Evolutionary conservation across 805 yeast species (phyloP), one percentile per base, ranked within the genome.

Genomic region (Zygosaccharomyces kombuchaensis): DNA sequence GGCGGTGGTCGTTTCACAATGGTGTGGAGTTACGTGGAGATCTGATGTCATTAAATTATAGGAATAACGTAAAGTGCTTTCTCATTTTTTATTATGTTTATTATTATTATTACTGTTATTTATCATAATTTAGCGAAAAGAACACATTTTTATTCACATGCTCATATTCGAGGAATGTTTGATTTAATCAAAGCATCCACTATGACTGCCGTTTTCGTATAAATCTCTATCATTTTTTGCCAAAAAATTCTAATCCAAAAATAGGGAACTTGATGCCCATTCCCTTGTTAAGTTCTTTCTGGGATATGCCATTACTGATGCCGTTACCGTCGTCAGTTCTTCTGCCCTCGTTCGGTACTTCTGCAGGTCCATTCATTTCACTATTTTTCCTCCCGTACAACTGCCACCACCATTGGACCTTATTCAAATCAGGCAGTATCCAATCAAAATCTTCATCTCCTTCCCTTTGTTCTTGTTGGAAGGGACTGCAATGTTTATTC

Each of bases 331-430:
- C 34, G 29, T 9, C 34, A 19, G 7, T 17, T 12, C 37, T 31
- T 19, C 30, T 17, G 16, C 40, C 43, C 9, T 38, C 27, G 10
- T 38, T 31, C 6, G 25, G 9, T 8, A 32, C 21, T 14, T 38
- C 27, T 4, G 19, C 27, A 9, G 42, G 32, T 2, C 40, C 63
- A 45, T 80, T 80, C 82, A 81, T 74, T 53, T 82, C 88, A 34
- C 80, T 78, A 58, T 85, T 84, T 3, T 80, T 69, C 43, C 91
- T 68, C 0, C 96, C 96, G 59, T 84, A 87, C 21, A 86, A 68
- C 56, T 87, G 95, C 59, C 76, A 78, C 98, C 98, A 90, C 91
- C 95, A 91, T 52, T 77, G 76, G n/a, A 61, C 81, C 77, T 56
- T 52, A 12, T 56, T 50, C 30, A 59, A 44, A 44, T 64, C 64